Conservation (phyloP, 345 rosid genomes). For the Sonneratia caseolaris region DNA sequence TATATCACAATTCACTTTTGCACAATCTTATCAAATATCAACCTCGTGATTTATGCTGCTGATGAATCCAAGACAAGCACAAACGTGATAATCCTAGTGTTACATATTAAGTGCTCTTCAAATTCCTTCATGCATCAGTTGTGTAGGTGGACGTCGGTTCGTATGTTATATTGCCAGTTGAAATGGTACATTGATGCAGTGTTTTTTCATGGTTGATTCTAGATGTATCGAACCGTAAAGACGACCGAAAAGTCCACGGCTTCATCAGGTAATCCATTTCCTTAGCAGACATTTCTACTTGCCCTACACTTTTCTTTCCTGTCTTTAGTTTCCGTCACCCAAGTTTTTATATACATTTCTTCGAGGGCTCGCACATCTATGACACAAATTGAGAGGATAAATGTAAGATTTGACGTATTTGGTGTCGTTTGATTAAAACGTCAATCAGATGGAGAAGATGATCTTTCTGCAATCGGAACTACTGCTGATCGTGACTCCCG, state of each 20-base stretch:
- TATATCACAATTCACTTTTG: slow-evolving; percentile 33
- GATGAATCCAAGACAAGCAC: slow-evolving; percentile 22
- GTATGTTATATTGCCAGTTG: neutral
- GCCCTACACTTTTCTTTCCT: neutral
- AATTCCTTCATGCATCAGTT: neutral
- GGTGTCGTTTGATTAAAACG: slow-evolving; percentile 16
- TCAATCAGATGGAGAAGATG: slow-evolving; percentile 72
- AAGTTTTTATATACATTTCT: no score
- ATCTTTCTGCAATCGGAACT: slow-evolving; percentile 35
- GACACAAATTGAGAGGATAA: no score
- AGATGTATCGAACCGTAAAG: slow-evolving; percentile 93
- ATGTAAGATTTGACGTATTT: neutral
- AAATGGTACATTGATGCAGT: neutral
- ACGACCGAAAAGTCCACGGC: slow-evolving; percentile 76
- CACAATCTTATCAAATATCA: slow-evolving; percentile 31
- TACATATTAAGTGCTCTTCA: neutral
- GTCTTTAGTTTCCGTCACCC: neutral
- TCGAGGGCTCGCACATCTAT: no score
- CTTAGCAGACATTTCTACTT: neutral
- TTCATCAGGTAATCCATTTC: slow-evolving; percentile 52
- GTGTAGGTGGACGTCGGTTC: neutral
- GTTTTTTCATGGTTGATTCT: slow-evolving; percentile 11
- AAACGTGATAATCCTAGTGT: neutral
- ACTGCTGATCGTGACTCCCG: slow-evolving; percentile 13
- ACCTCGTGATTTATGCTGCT: slow-evolving; percentile 48